Evolutionary conservation across 768 basidiomycete species (phyloP), one percentile per base, ranked within the genome.

Genomic region (Coprinopsis cinerea): DNA sequence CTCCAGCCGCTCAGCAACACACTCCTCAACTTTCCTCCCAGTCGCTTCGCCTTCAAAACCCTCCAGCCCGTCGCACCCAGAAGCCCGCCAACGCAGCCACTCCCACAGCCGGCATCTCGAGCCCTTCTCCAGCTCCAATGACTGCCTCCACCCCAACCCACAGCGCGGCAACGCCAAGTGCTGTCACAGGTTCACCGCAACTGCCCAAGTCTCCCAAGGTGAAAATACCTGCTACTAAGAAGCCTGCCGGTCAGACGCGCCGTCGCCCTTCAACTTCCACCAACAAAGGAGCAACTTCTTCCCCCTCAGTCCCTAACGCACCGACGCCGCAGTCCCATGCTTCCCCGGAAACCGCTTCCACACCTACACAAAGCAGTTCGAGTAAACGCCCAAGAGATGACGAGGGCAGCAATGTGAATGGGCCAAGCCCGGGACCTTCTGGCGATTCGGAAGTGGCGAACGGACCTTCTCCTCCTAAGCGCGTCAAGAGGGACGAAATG

Each of bases 401-500:
- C 23, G 84, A 83, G 14, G 61, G 68, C 18, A 44, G 43, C 10
- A 66, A 59, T 39, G 54, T 64, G 1, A 55, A 61, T 23, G 67
- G 52, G 10, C 57, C 66, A 2, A 65, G 60, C 49, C 53, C 52
- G 14, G 55, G 55, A 43, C 59, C 70, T 7, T 59, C 63, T 47
- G 62, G 69, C 42, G 49, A 61, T 11, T 51, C 57, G 25, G 50
- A 62, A 39, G 64, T 65, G 13, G 64, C 63, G 2, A 73, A 71
- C 54, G 77, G 80, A 48, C 79, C 77, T 5, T 85, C 84, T 5
- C 82, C 85, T 4, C 83, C 87, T 13, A 89, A 89, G 67, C 79
- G 83, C 41, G 61, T 66, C 43, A 86, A 84, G 71, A 79, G 76
- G 18, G 85, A 89, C 47, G 87, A 82, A 81, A 83, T 85, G 41